A percentile compares a stretch with the other conserved stretches of the same genome.
Conservation (phyloP, 2,329 filamentous ascomycete genomes). For the Exophiala calicioides region DNA sequence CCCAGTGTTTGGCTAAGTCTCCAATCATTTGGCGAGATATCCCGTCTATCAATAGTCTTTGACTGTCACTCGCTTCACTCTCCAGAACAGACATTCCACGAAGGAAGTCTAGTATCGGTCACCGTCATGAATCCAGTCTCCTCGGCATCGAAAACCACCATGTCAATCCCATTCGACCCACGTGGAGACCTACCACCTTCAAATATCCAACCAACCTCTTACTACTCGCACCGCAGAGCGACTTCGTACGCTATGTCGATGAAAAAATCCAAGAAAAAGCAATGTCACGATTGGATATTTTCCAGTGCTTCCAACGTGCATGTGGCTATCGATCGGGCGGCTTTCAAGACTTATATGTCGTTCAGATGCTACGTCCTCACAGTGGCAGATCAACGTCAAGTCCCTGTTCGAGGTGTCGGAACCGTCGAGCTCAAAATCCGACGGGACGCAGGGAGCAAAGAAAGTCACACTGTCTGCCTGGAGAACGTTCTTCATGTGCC, state of each 20-base stretch:
- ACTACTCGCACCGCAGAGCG: conserved; percentile 15
- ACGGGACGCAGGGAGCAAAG: conserved; percentile 26
- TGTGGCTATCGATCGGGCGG: conserved; percentile 37
- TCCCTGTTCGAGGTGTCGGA: conserved; percentile 36
- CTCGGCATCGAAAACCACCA: too few species aligned
- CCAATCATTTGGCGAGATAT: too few species aligned
- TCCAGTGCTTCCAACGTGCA: conserved; percentile 35
- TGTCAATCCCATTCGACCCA: conserved; percentile 19
- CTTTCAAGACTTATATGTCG: conserved; percentile 36
- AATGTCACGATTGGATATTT: conserved; percentile 34
- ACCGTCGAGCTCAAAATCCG: conserved; percentile 36
- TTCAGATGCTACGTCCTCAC: conserved; percentile 32
- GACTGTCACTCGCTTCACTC: too few species aligned
- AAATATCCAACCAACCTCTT: conserved; percentile 22
- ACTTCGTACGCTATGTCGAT: conserved; percentile 9
- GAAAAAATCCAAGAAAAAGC: conserved; percentile 25
- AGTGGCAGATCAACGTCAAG: conserved; percentile 26
- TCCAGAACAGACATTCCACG: too few species aligned
- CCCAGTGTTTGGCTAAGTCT: too few species aligned
- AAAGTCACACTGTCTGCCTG: conserved; percentile 32
- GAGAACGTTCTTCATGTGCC: conserved; percentile 41
- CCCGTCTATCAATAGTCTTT: too few species aligned
- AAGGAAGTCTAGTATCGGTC: too few species aligned
- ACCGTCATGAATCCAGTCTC: too few species aligned
- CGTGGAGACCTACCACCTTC: conserved; percentile 22